Evolutionary conservation across 805 yeast species (phyloP).

Genomic region (Pichia heedii): DNA sequence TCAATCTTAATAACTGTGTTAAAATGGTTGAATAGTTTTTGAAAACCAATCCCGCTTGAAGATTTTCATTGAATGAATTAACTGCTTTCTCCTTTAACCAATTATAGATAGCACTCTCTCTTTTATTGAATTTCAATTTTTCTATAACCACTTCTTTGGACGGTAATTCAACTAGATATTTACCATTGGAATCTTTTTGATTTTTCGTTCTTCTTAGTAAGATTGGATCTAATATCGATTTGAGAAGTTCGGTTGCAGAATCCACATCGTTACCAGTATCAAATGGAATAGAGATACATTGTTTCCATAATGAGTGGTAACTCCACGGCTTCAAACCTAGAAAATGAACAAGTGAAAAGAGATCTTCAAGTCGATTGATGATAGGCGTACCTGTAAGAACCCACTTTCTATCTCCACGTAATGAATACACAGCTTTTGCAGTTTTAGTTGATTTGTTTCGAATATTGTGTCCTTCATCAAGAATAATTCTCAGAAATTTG

Average conservation of each 20-base stretch:
- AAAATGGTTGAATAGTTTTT: slow-evolving; percentile 70
- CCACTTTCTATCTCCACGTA: slow-evolving; percentile 69
- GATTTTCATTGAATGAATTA: slow-evolving; percentile 47
- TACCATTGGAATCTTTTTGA: slow-evolving; percentile 70
- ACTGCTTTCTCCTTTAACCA: slow-evolving; percentile 63
- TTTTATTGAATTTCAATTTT: slow-evolving; percentile 53
- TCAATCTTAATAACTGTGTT: slow-evolving; percentile 70
- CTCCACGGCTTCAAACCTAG: slow-evolving; percentile 85
- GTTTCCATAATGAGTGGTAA: slow-evolving; percentile 76
- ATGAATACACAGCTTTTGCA: slow-evolving; percentile 63
- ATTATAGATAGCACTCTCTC: slow-evolving; percentile 58
- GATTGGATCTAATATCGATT: slow-evolving; percentile 75
- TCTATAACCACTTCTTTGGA: slow-evolving; percentile 64
- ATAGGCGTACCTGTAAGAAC: slow-evolving; percentile 89
- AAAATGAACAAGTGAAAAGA: slow-evolving; percentile 68
- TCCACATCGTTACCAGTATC: slow-evolving; percentile 54
- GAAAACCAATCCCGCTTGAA: slow-evolving; percentile 58
- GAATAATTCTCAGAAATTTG: slow-evolving; percentile 55
- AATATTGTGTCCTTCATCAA: slow-evolving; percentile 90
- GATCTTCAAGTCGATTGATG: slow-evolving; percentile 78
- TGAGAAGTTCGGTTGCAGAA: slow-evolving; percentile 76
- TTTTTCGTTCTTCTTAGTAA: slow-evolving; percentile 76
- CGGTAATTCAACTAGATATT: slow-evolving; percentile 68
- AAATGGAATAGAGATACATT: slow-evolving; percentile 76
- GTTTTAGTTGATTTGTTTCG: slow-evolving; percentile 73